Conservation (phyloP, 805 yeast genomes). For the Kockiozyma suomiensis region DNA sequence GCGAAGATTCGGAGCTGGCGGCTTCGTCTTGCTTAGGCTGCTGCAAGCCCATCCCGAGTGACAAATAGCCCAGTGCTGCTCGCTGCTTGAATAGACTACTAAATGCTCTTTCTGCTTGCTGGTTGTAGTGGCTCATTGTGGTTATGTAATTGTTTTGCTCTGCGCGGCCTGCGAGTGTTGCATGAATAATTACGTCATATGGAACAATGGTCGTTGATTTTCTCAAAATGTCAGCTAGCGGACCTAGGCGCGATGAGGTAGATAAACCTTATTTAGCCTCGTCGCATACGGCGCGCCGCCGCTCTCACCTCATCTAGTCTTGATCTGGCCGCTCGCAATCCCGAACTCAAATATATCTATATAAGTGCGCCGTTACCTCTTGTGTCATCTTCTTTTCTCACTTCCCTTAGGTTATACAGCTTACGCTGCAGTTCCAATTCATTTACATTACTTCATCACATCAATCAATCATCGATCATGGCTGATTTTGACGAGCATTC, state of each 20-base stretch:
- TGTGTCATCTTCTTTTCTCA: neutral
- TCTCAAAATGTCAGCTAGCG: neutral
- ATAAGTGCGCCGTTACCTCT: neutral
- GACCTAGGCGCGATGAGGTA: neutral
- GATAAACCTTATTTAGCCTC: neutral
- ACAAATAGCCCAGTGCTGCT: no score
- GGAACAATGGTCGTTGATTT: neutral
- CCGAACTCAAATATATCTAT: neutral
- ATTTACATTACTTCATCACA: neutral
- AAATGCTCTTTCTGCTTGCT: no score
- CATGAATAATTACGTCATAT: no score
- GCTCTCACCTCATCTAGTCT: neutral
- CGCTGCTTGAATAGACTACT: no score
- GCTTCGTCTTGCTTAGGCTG: neutral
- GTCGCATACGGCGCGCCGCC: neutral
- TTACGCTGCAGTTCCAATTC: neutral
- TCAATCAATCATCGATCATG: no score
- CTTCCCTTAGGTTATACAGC: neutral
- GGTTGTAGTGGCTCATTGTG: no score
- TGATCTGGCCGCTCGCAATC: neutral
- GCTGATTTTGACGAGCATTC: conserved; percentile 1
- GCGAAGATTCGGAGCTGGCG: conserved; percentile 8
- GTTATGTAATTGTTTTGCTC: no score
- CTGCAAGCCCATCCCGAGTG: no score
- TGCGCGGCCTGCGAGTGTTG: no score